A percentile compares a stretch with the other conserved stretches of the same genome.
These are phyloP conservation scores for Tolypocladium tropicale DNA, from an alignment of 2,329 filamentous ascomycete species.

Conservation along the genomic window DNA sequence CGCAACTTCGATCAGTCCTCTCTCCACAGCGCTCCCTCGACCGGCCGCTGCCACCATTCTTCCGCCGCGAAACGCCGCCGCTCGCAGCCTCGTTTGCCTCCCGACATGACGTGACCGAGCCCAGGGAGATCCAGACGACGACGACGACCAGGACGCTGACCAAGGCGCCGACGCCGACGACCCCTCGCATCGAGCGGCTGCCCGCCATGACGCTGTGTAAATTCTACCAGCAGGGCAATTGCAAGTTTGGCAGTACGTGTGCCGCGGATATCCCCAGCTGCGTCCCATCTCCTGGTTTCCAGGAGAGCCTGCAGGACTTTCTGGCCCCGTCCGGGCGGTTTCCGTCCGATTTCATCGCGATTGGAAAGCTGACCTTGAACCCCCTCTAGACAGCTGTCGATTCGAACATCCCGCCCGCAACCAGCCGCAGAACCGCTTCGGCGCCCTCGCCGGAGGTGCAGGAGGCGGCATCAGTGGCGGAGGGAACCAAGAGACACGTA, in stretches of 20 bases:
- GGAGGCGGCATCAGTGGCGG: conserved; percentile 9
- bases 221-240: conserved; percentile 40
- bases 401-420: conserved; percentile 40
- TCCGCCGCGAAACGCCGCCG: background rate
- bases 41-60: conserved; percentile 1
- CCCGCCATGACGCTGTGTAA: conserved; percentile 32
- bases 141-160: background rate
- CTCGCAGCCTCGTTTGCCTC: background rate
- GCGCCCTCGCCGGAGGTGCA: conserved; percentile 28
- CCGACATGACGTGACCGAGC: background rate
- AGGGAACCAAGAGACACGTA: conserved; percentile 12
- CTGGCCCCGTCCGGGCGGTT: background rate
- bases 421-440: conserved; percentile 45
- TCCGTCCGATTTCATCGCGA: background rate
- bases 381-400: conserved; percentile 36
- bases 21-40: conserved; percentile 1
- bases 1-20: conserved; percentile 3
- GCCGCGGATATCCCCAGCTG: background rate
- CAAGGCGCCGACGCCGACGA: background rate
- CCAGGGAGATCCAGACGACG: background rate
- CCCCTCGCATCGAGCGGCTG: background rate
- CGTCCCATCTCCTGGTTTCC: background rate
- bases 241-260: conserved; percentile 40
- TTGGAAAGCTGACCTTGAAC: background rate
- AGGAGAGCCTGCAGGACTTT: background rate